phyloP scores from a whole-genome alignment of 306 rosid species.

The Corylus heterophylla region DNA sequence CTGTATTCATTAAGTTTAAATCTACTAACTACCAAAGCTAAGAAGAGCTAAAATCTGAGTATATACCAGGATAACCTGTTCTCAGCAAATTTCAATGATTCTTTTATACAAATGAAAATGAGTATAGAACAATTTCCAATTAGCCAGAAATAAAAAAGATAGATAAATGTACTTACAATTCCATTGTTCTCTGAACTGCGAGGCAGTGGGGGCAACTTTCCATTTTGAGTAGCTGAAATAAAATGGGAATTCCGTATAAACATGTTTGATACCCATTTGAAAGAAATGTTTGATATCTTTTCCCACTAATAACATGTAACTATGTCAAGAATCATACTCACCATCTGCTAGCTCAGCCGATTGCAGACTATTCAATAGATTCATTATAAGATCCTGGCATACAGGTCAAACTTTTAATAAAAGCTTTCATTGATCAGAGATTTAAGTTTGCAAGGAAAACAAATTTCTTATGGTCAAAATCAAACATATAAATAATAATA shows the following conservation, averaged over 20 bases:
- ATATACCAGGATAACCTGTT: neutral
- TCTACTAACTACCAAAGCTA: constrained; percentile 6
- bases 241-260: constrained; percentile 31
- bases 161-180: constrained; percentile 52
- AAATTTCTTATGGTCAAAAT: constrained; percentile 15
- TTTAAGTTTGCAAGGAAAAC: constrained; percentile 7
- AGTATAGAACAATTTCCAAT: neutral
- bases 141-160: neutral
- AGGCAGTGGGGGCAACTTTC: constrained; percentile 83
- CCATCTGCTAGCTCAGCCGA: constrained; percentile 69
- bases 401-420: constrained; percentile 30
- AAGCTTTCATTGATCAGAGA: constrained; percentile 24
- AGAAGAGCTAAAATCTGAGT: neutral
- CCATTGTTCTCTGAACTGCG: constrained; percentile 86
- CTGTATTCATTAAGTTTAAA: neutral
- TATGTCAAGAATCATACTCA: constrained; percentile 42
- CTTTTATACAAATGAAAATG: neutral
- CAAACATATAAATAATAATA: constrained; percentile 24
- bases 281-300: constrained; percentile 23
- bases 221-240: constrained; percentile 75
- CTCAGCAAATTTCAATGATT: neutral
- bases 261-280: constrained; percentile 14
- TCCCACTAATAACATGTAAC: constrained; percentile 14
- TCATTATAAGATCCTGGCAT: constrained; percentile 83
- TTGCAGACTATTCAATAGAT: constrained; percentile 73